phyloP scores from a whole-genome alignment of 1,284 basidiomycete genomes.

The Ustilago xerochloae region DNA sequence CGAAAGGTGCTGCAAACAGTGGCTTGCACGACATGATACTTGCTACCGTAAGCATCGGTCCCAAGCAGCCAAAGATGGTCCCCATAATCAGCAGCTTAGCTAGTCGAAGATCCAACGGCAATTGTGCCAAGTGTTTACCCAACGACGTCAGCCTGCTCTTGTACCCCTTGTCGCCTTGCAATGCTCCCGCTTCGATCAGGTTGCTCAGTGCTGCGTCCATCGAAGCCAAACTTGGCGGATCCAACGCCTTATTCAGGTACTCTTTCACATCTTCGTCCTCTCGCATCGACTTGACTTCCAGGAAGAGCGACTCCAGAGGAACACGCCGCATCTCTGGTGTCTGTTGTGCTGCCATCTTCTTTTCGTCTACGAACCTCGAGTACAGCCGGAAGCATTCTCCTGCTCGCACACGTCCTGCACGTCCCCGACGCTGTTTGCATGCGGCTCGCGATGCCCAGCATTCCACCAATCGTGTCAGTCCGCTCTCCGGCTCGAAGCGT shows the following conservation, averaged over 20 bases:
- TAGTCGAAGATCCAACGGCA: slow-evolving; percentile 88
- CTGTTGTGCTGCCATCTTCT: slow-evolving; percentile 77
- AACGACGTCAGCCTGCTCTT: slow-evolving; percentile 78
- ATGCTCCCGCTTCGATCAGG: slow-evolving; percentile 82
- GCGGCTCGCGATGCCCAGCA: slow-evolving; percentile 84
- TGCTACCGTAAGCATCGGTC: slow-evolving; percentile 70
- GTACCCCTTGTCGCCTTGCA: slow-evolving; percentile 73
- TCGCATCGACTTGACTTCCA: slow-evolving; percentile 84
- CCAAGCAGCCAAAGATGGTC: slow-evolving; percentile 63
- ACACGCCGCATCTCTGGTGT: slow-evolving; percentile 88
- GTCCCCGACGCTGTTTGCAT: slow-evolving; percentile 84
- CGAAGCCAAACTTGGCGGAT: slow-evolving; percentile 81
- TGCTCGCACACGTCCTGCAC: slow-evolving; percentile 81
- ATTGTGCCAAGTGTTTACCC: slow-evolving; percentile 81
- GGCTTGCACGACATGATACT: slow-evolving; percentile 88
- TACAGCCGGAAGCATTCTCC: slow-evolving; percentile 74
- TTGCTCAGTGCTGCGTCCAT: slow-evolving; percentile 83
- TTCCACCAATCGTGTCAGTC: slow-evolving; percentile 82
- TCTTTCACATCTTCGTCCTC: slow-evolving; percentile 81
- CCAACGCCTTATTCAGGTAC: slow-evolving; percentile 80
- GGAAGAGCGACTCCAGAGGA: slow-evolving; percentile 83
- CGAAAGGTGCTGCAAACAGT: slow-evolving; percentile 82
- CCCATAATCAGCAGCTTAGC: slow-evolving; percentile 76
- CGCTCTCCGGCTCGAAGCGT: slow-evolving; percentile 80
- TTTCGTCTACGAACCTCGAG: slow-evolving; percentile 77